A percentile compares a stretch with the other conserved stretches of the same genome.
phyloP scores from a whole-genome alignment of 768 basidiomycete species.

The Pluteus cervinus region DNA sequence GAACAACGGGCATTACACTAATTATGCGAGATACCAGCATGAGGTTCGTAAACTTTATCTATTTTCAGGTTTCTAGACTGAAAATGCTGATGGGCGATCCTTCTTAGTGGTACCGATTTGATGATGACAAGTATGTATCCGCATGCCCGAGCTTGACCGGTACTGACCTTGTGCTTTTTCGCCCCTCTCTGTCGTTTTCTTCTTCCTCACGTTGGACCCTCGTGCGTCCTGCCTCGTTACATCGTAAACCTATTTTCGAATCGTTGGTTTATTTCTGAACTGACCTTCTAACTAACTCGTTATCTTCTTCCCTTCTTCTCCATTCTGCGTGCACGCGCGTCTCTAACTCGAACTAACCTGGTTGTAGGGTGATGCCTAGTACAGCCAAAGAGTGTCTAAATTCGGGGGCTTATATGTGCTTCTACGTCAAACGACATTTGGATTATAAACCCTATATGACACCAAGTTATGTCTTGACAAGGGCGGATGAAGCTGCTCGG shows the following conservation, averaged over 20 bases:
- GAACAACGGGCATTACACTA: constrained; percentile 93
- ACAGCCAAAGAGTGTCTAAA: constrained; percentile 60
- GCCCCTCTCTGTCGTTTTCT: no score
- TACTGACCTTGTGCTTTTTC: constrained; percentile 1
- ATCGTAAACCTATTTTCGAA: no score
- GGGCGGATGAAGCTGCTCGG: constrained; percentile 60
- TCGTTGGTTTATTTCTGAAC: no score
- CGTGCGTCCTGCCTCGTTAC: no score
- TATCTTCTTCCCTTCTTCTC: neutral
- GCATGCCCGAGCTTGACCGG: neutral
- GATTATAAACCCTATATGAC: constrained; percentile 72
- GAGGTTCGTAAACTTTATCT: constrained; percentile 47
- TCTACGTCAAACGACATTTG: constrained; percentile 86
- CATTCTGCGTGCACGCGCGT: neutral
- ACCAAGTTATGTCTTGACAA: constrained; percentile 60
- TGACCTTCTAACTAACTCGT: constrained; percentile 6
- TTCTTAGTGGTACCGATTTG: constrained; percentile 84
- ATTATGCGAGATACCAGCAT: constrained; percentile 77
- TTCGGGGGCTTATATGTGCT: constrained; percentile 89
- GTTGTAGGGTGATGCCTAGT: constrained; percentile 71
- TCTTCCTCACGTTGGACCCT: no score
- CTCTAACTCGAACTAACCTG: no score
- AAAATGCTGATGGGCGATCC: neutral
- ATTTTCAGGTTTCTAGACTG: neutral
- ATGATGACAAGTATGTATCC: constrained; percentile 78